Evolutionary conservation across 2,329 filamentous ascomycete species (phyloP), one percentile per base, ranked within the genome.

Genomic region (Penicillium sp.): DNA sequence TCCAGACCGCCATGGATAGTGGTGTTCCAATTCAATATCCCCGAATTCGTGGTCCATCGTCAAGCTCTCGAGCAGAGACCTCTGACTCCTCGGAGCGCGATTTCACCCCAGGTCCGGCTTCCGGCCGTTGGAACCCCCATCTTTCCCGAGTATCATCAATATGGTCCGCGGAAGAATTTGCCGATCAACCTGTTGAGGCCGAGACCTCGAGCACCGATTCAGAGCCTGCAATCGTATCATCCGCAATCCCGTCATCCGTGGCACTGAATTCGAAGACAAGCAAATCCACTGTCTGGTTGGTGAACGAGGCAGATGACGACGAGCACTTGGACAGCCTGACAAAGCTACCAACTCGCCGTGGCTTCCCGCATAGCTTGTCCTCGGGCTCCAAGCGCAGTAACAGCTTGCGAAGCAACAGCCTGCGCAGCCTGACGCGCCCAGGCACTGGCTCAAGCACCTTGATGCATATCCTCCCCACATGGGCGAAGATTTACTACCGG

Each of bases 401-500:
- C 60, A 78, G 73, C 58, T 62, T 70, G 48, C 59, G 77, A 72
- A 39, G 35, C 9, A 39, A 39, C n/a, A 78, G 74, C 58, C 62
- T 71, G 50, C 68, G 69, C 39, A 75, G 73, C 55, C 65, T 67
- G 33, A 67, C 65, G 48, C 70, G 74, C 26, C 69, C 72, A 4
- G 77, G 76, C 33, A 82, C 81, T 13, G 75, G 75, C 47, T 73
- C 78, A 21, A 82, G 78, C 57, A 73, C 76, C 25, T 62, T 79
- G 27, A 65, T 78, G 50, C 73, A 73, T n/a, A 72, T 70, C 37
- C 72, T 80, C 44, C 80, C 81, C 1, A 72, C 77, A 8, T 83
- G 81, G 72, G 76, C 74, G 42, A 86, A 81, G 63, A 76, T 91
- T 16, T 92, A 92, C 73, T 92, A 92, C 70, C 85, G 86, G 35